These are phyloP conservation scores for Leptodontidium sp. DNA, from an alignment of 2,329 filamentous ascomycete species.

Conservation along the genomic window DNA sequence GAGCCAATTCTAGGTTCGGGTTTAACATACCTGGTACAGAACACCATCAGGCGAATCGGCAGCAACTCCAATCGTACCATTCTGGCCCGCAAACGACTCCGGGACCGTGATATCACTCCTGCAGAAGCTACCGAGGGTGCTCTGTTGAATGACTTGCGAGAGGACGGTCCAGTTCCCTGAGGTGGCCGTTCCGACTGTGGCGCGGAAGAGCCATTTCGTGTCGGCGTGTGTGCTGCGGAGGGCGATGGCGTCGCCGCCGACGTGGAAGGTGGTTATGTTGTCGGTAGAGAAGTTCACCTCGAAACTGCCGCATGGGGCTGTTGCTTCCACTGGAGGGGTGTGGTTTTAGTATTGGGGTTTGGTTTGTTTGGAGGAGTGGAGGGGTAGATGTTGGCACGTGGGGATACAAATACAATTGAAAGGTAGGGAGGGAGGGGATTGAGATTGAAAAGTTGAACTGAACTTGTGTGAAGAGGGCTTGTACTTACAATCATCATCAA, in stretches of 20 bases:
- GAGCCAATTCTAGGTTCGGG: not conserved
- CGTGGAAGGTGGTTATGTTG: conserved; percentile 64
- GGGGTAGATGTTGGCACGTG: not conserved
- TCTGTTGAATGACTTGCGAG: conserved; percentile 62
- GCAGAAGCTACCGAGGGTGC: conserved; percentile 63
- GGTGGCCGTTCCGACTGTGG: conserved; percentile 57
- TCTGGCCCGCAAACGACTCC: conserved; percentile 59
- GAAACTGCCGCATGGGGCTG: conserved; percentile 63
- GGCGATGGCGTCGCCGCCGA: conserved; percentile 63
- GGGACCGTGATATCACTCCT: conserved; percentile 58
- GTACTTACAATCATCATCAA: conserved; percentile 53
- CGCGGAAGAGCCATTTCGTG: conserved; percentile 65
- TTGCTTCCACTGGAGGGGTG: conserved; percentile 45
- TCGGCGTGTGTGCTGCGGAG: conserved; percentile 56
- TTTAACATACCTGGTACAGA: conserved; percentile 60
- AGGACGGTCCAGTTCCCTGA: conserved; percentile 63
- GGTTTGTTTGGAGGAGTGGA: not conserved
- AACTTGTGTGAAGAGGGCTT: not conserved
- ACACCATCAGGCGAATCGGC: conserved; percentile 61
- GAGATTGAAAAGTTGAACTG: not conserved
- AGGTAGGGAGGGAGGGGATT: not conserved
- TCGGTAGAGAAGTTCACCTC: conserved; percentile 57
- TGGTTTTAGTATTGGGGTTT: not conserved
- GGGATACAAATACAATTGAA: no score
- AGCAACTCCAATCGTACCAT: conserved; percentile 62